A percentile compares a stretch with the other conserved stretches of the same genome.
Evolutionary conservation across 2,329 filamentous ascomycete species (phyloP).

Genomic region (Macrophomina pseudophaseolina): DNA sequence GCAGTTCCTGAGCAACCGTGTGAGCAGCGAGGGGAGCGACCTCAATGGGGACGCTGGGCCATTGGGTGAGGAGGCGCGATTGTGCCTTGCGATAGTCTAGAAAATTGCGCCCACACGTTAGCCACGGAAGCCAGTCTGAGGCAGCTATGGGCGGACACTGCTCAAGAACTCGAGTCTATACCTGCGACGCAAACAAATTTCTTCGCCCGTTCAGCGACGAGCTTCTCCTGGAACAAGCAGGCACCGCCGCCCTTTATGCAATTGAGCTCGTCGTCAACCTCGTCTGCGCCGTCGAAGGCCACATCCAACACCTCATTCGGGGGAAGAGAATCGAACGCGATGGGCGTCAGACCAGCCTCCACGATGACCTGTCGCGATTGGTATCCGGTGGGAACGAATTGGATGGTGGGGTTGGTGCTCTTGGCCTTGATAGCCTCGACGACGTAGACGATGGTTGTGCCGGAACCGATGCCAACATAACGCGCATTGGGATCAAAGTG

Average conservation of each 20-base stretch:
- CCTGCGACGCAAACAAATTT: slow-evolving; percentile 88
- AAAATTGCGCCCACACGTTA: neutral
- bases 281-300: slow-evolving; percentile 94
- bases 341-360: slow-evolving; percentile 74
- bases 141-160: neutral
- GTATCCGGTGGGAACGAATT: slow-evolving; percentile 90
- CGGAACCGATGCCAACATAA: slow-evolving; percentile 79
- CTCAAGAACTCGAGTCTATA: slow-evolving; percentile 46
- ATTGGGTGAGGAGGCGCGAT: slow-evolving; percentile 71
- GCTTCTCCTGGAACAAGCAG: slow-evolving; percentile 97
- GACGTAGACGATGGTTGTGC: slow-evolving; percentile 82
- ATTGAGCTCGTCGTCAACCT: slow-evolving; percentile 93
- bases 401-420: slow-evolving; percentile 61
- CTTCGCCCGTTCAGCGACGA: slow-evolving; percentile 82
- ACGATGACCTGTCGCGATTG: slow-evolving; percentile 89
- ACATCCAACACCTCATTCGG: slow-evolving; percentile 74
- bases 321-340: slow-evolving; percentile 78
- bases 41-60: slow-evolving; percentile 90
- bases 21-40: slow-evolving; percentile 84
- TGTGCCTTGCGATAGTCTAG: slow-evolving; percentile 90
- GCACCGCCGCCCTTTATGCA: slow-evolving; percentile 97
- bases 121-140: neutral
- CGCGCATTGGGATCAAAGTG: slow-evolving; percentile 68
- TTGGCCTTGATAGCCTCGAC: slow-evolving; percentile 72
- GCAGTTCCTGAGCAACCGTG: slow-evolving; percentile 75